A percentile compares a stretch with the other conserved stretches of the same genome.
Evolutionary conservation across 1,284 basidiomycete genomes (phyloP).

Genomic region (Rhodotorula sp.): DNA sequence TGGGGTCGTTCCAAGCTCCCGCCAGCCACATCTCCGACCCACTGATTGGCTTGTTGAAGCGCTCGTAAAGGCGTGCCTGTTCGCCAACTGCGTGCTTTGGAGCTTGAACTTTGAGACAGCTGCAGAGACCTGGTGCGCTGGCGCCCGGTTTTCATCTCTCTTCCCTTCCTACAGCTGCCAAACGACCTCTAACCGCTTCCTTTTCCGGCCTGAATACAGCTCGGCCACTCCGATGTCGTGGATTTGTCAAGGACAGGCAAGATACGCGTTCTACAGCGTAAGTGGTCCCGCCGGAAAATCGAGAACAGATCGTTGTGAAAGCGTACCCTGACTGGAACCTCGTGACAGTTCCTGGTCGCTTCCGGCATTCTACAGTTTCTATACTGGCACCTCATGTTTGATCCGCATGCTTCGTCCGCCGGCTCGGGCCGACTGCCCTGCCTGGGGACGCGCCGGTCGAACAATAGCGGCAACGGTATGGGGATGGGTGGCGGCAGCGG

Average conservation of each 20-base stretch:
- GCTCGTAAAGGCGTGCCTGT: neutral
- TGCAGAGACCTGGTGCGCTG: neutral
- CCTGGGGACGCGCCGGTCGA: neutral
- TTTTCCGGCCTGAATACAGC: neutral
- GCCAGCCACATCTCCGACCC: too few species aligned
- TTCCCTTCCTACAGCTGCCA: neutral
- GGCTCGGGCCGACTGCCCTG: neutral
- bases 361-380: neutral
- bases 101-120: neutral
- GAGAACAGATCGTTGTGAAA: neutral
- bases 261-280: neutral
- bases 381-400: neutral
- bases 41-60: too few species aligned
- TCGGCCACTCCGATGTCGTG: neutral
- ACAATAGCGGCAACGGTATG: neutral
- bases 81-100: neutral
- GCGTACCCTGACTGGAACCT: neutral
- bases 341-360: conserved; percentile 3
- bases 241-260: neutral
- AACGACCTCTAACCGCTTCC: too few species aligned
- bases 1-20: too few species aligned
- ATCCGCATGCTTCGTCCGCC: neutral
- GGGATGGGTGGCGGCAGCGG: too few species aligned
- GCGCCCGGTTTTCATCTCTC: too few species aligned
- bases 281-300: neutral